Percentiles rank a stretch among this genome's conserved stretches.
Evolutionary conservation across 371 early-diverging fungal genomes (phyloP).

Genomic region (Haplosporangium sp.): DNA sequence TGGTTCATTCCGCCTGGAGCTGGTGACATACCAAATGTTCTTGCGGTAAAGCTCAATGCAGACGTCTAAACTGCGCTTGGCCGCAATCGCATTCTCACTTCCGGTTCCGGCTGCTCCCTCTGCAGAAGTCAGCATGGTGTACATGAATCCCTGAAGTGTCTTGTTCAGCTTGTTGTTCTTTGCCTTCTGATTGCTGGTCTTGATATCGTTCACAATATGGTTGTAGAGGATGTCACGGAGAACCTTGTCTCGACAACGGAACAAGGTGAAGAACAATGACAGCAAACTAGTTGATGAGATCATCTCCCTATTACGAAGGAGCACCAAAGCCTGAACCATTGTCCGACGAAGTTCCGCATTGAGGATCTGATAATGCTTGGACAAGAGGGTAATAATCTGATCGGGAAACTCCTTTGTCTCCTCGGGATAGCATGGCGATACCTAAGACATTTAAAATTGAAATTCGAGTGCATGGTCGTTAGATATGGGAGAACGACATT

Average conservation of each 20-base stretch:
- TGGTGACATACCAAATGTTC: slow-evolving; percentile 78
- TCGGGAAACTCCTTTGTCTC: slow-evolving; percentile 83
- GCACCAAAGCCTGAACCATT: slow-evolving; percentile 91
- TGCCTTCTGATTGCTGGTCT: slow-evolving; percentile 87
- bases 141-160: slow-evolving; percentile 95
- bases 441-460: slow-evolving; percentile 27
- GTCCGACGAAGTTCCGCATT: slow-evolving; percentile 85
- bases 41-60: slow-evolving; percentile 96
- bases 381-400: slow-evolving; percentile 83
- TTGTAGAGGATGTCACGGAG: slow-evolving; percentile 88
- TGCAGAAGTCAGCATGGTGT: slow-evolving; percentile 81
- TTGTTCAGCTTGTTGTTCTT: slow-evolving; percentile 97
- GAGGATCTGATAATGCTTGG: slow-evolving; percentile 81
- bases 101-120: slow-evolving; percentile 64
- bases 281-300: slow-evolving; percentile 72
- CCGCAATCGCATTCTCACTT: slow-evolving; percentile 86
- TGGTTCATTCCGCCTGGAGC: too few relatives aligned
- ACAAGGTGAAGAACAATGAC: slow-evolving; percentile 93
- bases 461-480: not conserved
- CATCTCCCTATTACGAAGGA: slow-evolving; percentile 87
- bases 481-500: too few relatives aligned
- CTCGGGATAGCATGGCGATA: slow-evolving; percentile 84
- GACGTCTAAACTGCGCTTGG: slow-evolving; percentile 93
- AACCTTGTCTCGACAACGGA: slow-evolving; percentile 91
- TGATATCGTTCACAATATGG: slow-evolving; percentile 95